Percentiles rank a stretch among this genome's conserved stretches.
phyloP scores from a whole-genome alignment of 768 basidiomycete species.

The Pisolithus marmoratus region DNA sequence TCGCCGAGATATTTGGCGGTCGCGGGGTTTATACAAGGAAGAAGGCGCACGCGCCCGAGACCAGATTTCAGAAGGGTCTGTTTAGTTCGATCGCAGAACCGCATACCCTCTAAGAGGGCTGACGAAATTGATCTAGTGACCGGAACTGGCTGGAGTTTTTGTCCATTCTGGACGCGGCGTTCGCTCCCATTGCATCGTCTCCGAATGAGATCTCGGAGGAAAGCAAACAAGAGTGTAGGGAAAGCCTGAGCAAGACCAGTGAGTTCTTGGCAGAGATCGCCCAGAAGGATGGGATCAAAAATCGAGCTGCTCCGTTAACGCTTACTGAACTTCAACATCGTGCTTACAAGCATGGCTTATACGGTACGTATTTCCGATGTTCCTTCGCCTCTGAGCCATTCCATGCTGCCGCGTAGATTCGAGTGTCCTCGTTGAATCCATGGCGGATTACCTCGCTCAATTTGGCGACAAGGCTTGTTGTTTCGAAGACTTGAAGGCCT shows the following conservation, averaged over 20 bases:
- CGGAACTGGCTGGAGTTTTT: conserved; percentile 86
- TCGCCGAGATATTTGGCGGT: conserved; percentile 63
- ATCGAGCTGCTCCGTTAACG: conserved; percentile 70
- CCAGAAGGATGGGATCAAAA: conserved; percentile 60
- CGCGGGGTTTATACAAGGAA: conserved; percentile 49
- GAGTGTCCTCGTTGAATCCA: conserved; percentile 37
- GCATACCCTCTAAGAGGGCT: conserved; percentile 2
- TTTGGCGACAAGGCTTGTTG: conserved; percentile 83
- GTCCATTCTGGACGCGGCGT: conserved; percentile 64
- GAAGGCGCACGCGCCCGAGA: conserved; percentile 59
- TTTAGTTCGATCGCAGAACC: conserved; percentile 6
- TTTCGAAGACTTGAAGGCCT: conserved; percentile 78
- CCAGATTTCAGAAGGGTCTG: conserved; percentile 57
- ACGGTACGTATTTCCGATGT: conserved; percentile 27
- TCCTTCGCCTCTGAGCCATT: background rate
- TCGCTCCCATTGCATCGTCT: conserved; percentile 33
- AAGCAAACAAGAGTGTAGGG: conserved; percentile 32
- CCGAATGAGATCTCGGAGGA: conserved; percentile 27
- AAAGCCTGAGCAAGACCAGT: conserved; percentile 38
- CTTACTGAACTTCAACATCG: conserved; percentile 73
- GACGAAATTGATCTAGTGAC: conserved; percentile 45
- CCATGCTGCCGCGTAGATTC: conserved; percentile 34
- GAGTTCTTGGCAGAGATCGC: conserved; percentile 53
- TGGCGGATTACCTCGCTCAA: conserved; percentile 63
- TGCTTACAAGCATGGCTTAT: conserved; percentile 40